Base-by-base conservation (phyloP, 2,329 filamentous ascomycete species). In the Helicocarpus griseus region DNA sequence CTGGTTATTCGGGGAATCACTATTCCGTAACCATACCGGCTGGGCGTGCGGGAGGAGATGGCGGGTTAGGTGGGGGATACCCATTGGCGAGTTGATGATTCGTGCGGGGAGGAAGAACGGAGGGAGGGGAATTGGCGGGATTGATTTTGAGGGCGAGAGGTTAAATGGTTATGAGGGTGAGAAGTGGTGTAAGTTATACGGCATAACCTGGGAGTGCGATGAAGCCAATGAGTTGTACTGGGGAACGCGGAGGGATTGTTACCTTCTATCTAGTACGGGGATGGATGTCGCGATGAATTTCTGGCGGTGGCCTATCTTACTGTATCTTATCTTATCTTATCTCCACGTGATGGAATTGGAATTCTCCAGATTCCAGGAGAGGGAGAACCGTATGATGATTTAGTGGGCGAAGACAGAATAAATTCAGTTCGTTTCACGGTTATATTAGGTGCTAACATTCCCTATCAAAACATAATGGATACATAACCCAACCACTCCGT, bases 11-110 rank as follows among this genome's bases (percentile, higher is more conserved):
- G n/a, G n/a, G n/a, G n/a, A n/a, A n/a, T n/a, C n/a, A n/a, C n/a
- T n/a, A n/a, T 56, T 52, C 13, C 55, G 53, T 2, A 86, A 66
- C 9, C 63, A 57, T 6, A 64, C 65, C 17, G 67, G 60, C 26
- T 69, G 64, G 1, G 77, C 75, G 62, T 78, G 82, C 0, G 76
- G 76, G 54, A 75, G 69, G 40, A 86, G 65, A 48, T 76, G 73
- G 13, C 70, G 65, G 43, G 73, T 74, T 4, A 86, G 69, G 56
- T 76, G 74, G 38, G 74, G 77, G 43, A 86, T 81, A 0, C 83
- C 83, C 83, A 86, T 76, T n/a, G 28, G 24, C 14, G 29, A 14
- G 29, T 13, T 2, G 76, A 19, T 21, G 9, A 24, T 28, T 48
- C 35, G 33, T 48, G 46, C 4, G 21, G 29, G 31, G 33, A 6